Evolutionary conservation across 371 early-diverging fungal genomes (phyloP).

Genomic region (Haplosporangium sp.): DNA sequence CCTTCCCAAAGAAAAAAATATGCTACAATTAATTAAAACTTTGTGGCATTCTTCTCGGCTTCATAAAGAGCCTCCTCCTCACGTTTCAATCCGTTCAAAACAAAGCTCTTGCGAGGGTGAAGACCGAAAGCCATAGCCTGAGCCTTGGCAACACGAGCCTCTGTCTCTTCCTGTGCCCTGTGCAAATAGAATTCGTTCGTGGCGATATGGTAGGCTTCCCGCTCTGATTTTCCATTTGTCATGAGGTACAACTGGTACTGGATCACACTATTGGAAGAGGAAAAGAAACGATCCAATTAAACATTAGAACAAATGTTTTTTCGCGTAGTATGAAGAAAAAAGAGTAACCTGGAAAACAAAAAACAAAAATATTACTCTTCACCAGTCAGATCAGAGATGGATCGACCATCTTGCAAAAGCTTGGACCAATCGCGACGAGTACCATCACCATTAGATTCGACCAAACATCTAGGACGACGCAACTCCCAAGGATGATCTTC

Average conservation of each 20-base stretch:
- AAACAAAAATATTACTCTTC: slow-evolving; percentile 67
- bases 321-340: not conserved
- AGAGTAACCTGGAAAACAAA: not conserved
- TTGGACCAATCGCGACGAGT: slow-evolving; percentile 46
- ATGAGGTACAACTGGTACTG: slow-evolving; percentile 84
- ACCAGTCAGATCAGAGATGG: slow-evolving; percentile 68
- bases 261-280: slow-evolving; percentile 68
- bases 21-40: slow-evolving; percentile 20
- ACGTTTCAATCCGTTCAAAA: slow-evolving; percentile 52
- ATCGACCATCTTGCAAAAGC: slow-evolving; percentile 61
- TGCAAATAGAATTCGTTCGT: slow-evolving; percentile 77
- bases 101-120: slow-evolving; percentile 51
- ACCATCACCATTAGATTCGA: slow-evolving; percentile 66
- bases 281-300: not conserved
- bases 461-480: slow-evolving; percentile 72
- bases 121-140: slow-evolving; percentile 67
- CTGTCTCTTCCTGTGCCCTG: slow-evolving; percentile 81
- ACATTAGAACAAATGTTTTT: too few relatives aligned
- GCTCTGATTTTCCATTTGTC: slow-evolving; percentile 71
- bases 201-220: slow-evolving; percentile 80
- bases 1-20: too few relatives aligned
- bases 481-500: slow-evolving; percentile 91
- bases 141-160: slow-evolving; percentile 71
- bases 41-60: slow-evolving; percentile 37
- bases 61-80: slow-evolving; percentile 46